Evolutionary conservation across 2,329 filamentous ascomycete genomes (phyloP).

Genomic region (Penicillium frequentans): DNA sequence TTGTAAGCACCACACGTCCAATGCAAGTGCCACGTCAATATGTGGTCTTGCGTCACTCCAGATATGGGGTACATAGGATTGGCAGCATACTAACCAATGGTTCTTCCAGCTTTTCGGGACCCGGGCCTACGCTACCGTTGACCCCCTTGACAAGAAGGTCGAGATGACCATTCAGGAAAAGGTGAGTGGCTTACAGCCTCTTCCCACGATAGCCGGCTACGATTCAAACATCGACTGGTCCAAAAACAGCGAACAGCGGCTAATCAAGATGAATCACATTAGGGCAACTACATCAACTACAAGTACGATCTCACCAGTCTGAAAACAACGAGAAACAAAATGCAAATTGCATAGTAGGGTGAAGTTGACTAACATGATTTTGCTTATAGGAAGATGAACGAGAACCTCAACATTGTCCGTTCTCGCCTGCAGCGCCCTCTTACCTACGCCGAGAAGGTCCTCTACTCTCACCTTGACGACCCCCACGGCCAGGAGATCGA

Average conservation of each 20-base stretch:
- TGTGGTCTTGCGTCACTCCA: background rate
- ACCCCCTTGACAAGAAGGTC: conserved; percentile 90
- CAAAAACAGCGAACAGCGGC: conserved; percentile 16
- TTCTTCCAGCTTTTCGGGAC: conserved; percentile 62
- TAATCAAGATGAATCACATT: conserved; percentile 20
- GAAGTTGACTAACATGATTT: conserved; percentile 22
- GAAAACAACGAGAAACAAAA: background rate
- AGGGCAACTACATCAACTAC: conserved; percentile 97
- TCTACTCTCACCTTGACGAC: conserved; percentile 98
- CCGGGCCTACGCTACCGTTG: conserved; percentile 76
- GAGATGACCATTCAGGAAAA: conserved; percentile 97
- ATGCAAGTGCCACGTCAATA: background rate
- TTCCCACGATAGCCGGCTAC: background rate
- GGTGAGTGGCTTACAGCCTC: conserved; percentile 35
- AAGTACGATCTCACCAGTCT: conserved; percentile 45
- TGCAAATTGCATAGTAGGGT: background rate
- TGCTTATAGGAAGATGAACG: conserved; percentile 83
- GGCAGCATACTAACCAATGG: conserved; percentile 25
- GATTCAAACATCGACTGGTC: background rate
- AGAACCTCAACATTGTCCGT: conserved; percentile 92
- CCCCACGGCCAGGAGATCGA: conserved; percentile 94
- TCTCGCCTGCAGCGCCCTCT: conserved; percentile 86
- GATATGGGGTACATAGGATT: conserved; percentile 4
- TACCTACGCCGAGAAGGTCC: conserved; percentile 95
- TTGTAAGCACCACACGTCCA: conserved; percentile 36